A percentile compares a stretch with the other conserved stretches of the same genome.
Conservation (phyloP, 1,284 basidiomycete species). For the Marasmius sp. region DNA sequence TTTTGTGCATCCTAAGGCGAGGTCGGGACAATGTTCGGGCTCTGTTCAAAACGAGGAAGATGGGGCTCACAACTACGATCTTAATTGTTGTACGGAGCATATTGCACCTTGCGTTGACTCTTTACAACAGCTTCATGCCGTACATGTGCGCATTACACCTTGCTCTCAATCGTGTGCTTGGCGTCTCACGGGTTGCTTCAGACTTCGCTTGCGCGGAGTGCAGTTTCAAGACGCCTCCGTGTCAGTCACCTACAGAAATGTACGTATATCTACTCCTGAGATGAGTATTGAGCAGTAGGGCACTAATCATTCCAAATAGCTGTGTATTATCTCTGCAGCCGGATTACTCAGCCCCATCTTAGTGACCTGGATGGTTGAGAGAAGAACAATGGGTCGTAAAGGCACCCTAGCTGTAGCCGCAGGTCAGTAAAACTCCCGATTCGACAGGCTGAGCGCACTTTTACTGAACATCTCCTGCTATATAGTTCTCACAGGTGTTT, state of each 20-base stretch:
- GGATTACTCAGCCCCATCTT: conserved; percentile 68
- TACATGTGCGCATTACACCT: conserved; percentile 47
- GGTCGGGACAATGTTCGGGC: conserved; percentile 48
- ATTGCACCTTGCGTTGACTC: conserved; percentile 70
- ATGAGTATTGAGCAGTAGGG: not conserved
- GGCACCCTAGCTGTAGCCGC: conserved; percentile 59
- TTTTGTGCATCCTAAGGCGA: conserved; percentile 40
- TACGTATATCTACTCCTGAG: conserved; percentile 32
- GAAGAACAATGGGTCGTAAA: conserved; percentile 58
- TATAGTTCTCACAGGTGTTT: conserved; percentile 67
- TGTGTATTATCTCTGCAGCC: conserved; percentile 66
- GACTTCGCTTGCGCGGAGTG: conserved; percentile 57
- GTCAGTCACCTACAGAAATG: conserved; percentile 65
- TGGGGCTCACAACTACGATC: conserved; percentile 60
- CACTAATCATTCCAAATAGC: conserved; percentile 31
- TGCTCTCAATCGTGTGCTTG: not conserved
- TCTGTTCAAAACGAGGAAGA: conserved; percentile 59
- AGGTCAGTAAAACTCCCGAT: conserved; percentile 27
- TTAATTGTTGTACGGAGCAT: conserved; percentile 64
- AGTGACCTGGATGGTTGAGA: conserved; percentile 60
- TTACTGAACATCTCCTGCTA: conserved; percentile 30
- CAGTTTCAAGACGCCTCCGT: conserved; percentile 58
- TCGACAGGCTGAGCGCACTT: conserved; percentile 11
- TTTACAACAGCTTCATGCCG: conserved; percentile 66
- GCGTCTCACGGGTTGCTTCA: conserved; percentile 22